phyloP scores from a whole-genome alignment of 2,329 filamentous ascomycete genomes.

The Alternaria conjuncta region DNA sequence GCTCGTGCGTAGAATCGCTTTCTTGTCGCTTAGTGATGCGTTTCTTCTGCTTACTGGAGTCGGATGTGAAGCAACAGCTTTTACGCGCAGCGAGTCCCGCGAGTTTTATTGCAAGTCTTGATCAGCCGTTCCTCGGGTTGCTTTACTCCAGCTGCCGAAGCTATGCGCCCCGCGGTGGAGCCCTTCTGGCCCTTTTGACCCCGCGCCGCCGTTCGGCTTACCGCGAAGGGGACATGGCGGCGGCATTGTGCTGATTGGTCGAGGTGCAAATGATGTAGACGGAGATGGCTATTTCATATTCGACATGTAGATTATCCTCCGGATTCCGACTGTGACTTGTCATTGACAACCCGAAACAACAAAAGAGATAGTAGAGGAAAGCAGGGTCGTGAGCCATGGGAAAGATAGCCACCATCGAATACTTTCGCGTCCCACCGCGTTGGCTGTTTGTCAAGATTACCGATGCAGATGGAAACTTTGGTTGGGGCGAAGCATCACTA shows the following conservation, averaged over 20 bases:
- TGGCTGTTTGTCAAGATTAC: slow-evolving; percentile 82
- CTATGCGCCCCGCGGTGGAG: slow-evolving; percentile 25
- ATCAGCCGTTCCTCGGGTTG: slow-evolving; percentile 27
- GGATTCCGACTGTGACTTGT: not conserved
- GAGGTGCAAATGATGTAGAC: not conserved
- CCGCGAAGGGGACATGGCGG: slow-evolving; percentile 6
- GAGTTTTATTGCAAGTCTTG: slow-evolving; percentile 12
- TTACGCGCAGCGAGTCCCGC: not conserved
- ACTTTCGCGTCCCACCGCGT: slow-evolving; percentile 75
- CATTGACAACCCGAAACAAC: too few species aligned
- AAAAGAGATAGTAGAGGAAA: not conserved
- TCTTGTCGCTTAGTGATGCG: not conserved
- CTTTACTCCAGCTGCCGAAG: slow-evolving; percentile 36
- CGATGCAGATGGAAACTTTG: slow-evolving; percentile 67
- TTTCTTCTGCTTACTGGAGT: not conserved
- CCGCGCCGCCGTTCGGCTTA: slow-evolving; percentile 36
- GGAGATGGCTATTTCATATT: not conserved
- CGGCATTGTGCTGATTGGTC: not conserved
- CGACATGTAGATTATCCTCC: too few species aligned
- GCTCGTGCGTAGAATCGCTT: slow-evolving; percentile 10
- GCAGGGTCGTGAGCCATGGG: slow-evolving; percentile 58
- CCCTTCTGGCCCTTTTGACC: slow-evolving; percentile 26
- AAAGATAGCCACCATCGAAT: slow-evolving; percentile 71
- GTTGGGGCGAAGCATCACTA: slow-evolving; percentile 77
- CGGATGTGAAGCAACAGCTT: not conserved